phyloP scores from a whole-genome alignment of 495 filamentous ascomycete species.

The Hyaloscypha bicolor region DNA sequence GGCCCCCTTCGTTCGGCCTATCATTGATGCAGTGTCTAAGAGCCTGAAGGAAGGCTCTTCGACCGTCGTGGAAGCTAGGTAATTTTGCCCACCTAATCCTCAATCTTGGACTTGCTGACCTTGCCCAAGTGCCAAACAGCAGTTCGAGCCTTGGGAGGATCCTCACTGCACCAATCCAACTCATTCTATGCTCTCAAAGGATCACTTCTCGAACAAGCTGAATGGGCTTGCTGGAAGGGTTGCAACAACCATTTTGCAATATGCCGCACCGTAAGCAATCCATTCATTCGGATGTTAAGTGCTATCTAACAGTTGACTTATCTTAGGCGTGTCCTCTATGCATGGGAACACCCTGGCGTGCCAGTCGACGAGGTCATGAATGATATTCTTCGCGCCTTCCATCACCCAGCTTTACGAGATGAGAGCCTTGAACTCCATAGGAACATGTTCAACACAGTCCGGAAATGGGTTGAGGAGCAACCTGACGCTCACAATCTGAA shows the following conservation, averaged over 20 bases:
- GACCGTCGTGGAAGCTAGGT: conserved; percentile 70
- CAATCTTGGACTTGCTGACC: not conserved
- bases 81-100: not conserved
- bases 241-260: conserved; percentile 77
- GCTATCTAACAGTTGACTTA: not conserved
- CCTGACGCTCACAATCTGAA: conserved; percentile 68
- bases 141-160: conserved; percentile 91
- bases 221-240: conserved; percentile 87
- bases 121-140: conserved; percentile 64
- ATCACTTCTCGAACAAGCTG: conserved; percentile 89
- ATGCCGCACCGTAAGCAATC: conserved; percentile 66
- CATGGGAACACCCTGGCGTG: conserved; percentile 84
- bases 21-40: conserved; percentile 85
- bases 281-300: not conserved
- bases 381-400: conserved; percentile 79
- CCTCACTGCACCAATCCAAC: conserved; percentile 85
- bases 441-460: conserved; percentile 83
- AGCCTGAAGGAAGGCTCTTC: conserved; percentile 82
- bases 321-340: conserved; percentile 72
- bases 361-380: conserved; percentile 76
- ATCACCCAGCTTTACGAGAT: conserved; percentile 82
- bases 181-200: conserved; percentile 95
- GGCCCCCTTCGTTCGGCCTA: conserved; percentile 84
- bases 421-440: conserved; percentile 74
- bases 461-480: conserved; percentile 70